A percentile compares a stretch with the other conserved stretches of the same genome.
These are phyloP conservation scores for Polytrichum formosum DNA, from an alignment of 225 moss, liverwort and hornwort species.

Conservation along the genomic window DNA sequence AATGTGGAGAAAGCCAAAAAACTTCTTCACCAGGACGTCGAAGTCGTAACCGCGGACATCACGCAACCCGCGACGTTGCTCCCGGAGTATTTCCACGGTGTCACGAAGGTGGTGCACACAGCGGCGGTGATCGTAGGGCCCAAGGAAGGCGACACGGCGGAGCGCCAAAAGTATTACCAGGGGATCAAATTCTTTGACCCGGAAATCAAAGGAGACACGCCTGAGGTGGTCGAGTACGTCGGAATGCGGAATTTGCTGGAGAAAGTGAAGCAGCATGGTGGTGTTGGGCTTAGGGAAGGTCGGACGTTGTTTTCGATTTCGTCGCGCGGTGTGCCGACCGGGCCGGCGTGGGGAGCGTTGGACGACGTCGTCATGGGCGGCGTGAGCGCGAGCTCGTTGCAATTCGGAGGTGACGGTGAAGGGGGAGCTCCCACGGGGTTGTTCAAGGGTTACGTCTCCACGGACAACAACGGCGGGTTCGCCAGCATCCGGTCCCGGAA, in stretches of 20 bases:
- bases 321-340: slow-evolving; percentile 57
- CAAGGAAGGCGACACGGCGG: slow-evolving; percentile 83
- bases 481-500: slow-evolving; percentile 72
- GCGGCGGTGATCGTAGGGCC: slow-evolving; percentile 66
- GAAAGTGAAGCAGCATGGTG: slow-evolving; percentile 54
- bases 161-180: slow-evolving; percentile 86
- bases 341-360: slow-evolving; percentile 89
- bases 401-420: slow-evolving; percentile 66
- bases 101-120: slow-evolving; percentile 68
- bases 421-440: slow-evolving; percentile 59
- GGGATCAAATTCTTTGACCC: slow-evolving; percentile 96
- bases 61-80: slow-evolving; percentile 79
- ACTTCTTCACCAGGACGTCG: slow-evolving; percentile 62
- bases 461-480: slow-evolving; percentile 84
- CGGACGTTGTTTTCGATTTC: slow-evolving; percentile 48
- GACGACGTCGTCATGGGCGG: slow-evolving; percentile 99
- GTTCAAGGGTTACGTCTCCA: slow-evolving; percentile 78
- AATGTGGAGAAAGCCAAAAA: slow-evolving; percentile 66
- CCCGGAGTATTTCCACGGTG: slow-evolving; percentile 80
- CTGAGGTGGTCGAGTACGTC: slow-evolving; percentile 76
- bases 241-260: slow-evolving; percentile 77
- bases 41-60: slow-evolving; percentile 71
- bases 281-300: slow-evolving; percentile 45
- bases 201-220: slow-evolving; percentile 87
- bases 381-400: slow-evolving; percentile 81